Base-by-base conservation (phyloP, 2,329 filamentous ascomycete species). In the Pezicula neosporulosa region DNA sequence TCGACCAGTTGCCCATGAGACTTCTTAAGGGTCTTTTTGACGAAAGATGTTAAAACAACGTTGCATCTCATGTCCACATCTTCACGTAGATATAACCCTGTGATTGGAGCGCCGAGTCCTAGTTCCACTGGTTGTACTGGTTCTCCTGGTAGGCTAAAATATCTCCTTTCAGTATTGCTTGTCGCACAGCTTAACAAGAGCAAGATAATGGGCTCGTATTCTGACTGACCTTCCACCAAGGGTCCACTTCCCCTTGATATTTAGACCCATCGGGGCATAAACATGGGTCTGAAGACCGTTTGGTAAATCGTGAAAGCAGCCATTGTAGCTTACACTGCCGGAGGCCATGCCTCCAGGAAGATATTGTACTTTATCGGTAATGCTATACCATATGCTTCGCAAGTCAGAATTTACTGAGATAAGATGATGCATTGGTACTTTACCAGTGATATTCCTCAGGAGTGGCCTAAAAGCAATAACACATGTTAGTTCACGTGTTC, bases 21-120 rank as follows among this genome's bases (percentile, higher is more conserved):
- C 63, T 87, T 89, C 62, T 88, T 88, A 43, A 95, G 77, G 13
- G 89, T 94, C 70, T 84, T 88, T 75, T 89, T 92, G 52, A 96
- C 87, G 63, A 95, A 95, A 7, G 73, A 71, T 0, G 84, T 78
- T 73, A 94, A 80, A 56, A 94, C 73, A 52, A 90, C 73, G 62
- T 91, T 93, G 72, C 90, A 95, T 51, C 80, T 80, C 76, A 96
- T 84, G 56, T 90, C 86, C 45, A 94, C 85, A 58, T 96, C 90
- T 73, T 96, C 90, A n/a, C 87, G 78, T 39, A 96, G 73, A 65
- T 91, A 95, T 12, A 96, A 72, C 0, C 90, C 90, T 38, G 81
- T 73, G 19, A 77, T 69, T 0, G 90, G 89, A 0, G 78, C 81
- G 13, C 78, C 78, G 6, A 88, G 69, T 5, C 85, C 87, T 19